Conservation (phyloP, 2,329 filamentous ascomycete genomes). For the Microsporum ferrugineum region DNA sequence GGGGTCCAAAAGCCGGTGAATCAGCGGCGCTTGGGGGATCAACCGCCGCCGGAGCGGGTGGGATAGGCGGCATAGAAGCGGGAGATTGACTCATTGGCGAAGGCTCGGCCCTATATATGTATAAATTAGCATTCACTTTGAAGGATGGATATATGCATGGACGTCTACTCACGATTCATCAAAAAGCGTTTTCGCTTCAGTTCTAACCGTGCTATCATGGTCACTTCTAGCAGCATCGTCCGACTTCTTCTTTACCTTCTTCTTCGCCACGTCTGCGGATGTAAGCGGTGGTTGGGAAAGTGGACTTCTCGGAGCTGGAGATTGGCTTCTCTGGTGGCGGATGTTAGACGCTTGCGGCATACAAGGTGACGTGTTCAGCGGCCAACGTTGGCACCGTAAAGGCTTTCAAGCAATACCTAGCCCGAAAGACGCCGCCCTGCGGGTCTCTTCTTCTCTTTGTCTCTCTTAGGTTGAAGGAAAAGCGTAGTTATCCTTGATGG, state of each 20-base stretch:
- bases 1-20: constrained; percentile 30
- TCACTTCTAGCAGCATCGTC: constrained; percentile 28
- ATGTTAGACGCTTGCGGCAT: constrained; percentile 35
- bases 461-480: neutral
- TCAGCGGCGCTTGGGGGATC: constrained; percentile 20
- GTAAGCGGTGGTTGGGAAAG: constrained; percentile 15
- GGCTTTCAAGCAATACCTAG: neutral
- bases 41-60: neutral
- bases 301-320: constrained; percentile 23
- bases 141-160: neutral
- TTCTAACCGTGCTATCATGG: constrained; percentile 24
- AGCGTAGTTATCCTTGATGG: too few relatives aligned
- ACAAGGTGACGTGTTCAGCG: constrained; percentile 20
- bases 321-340: constrained; percentile 29
- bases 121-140: neutral
- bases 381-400: neutral
- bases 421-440: neutral
- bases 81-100: neutral
- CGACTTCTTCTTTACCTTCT: constrained; percentile 30
- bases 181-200: constrained; percentile 19
- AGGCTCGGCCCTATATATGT: neutral
- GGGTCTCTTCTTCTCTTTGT: neutral
- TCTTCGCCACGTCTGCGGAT: constrained; percentile 10
- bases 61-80: neutral
- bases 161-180: constrained; percentile 27